These are phyloP conservation scores for Solanum infundibuliforme DNA, from an alignment of 257 asterid species.

Conservation along the genomic window DNA sequence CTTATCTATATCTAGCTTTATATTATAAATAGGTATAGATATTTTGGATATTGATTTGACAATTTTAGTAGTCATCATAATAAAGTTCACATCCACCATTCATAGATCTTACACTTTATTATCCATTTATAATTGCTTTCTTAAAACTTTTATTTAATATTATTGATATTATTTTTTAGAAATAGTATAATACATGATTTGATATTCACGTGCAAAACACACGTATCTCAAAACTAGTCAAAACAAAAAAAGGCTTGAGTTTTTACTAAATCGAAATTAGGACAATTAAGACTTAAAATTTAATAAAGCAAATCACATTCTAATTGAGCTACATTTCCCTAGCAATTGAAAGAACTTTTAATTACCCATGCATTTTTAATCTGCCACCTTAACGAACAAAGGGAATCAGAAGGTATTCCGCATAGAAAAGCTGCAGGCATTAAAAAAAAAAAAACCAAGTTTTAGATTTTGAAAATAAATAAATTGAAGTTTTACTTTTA, in stretches of 20 bases:
- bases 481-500: not conserved
- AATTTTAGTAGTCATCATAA: no score
- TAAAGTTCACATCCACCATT: no score
- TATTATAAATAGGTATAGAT: no score
- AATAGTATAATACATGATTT: not conserved
- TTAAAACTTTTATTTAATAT: no score
- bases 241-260: not conserved
- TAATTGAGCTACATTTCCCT: not conserved
- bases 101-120: no score
- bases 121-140: no score
- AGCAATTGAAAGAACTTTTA: not conserved
- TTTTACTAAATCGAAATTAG: not conserved
- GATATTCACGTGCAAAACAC: not conserved
- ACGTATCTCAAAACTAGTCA: not conserved
- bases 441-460: not conserved
- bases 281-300: not conserved
- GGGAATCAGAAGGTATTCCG: constrained; percentile 9
- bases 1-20: no score
- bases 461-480: not conserved
- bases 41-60: no score
- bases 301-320: not conserved
- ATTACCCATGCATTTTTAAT: not conserved
- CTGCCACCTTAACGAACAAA: constrained; percentile 1
- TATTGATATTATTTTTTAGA: no score
- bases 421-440: constrained; percentile 1